Base-by-base conservation (phyloP, 305 asterid species). In the Plantago lanceolata region DNA sequence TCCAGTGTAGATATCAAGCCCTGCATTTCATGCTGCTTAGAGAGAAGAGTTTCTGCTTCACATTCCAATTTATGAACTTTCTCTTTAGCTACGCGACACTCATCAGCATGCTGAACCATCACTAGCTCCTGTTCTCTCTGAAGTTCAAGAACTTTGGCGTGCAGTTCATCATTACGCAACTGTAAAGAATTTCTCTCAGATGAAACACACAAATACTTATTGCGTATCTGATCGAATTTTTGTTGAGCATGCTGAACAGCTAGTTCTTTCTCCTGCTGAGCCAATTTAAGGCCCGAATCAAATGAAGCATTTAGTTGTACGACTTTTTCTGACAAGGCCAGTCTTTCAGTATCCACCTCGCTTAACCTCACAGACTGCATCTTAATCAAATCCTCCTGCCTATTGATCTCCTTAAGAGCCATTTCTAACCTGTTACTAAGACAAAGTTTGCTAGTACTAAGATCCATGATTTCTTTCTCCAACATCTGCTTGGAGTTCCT, bases 31-130 rank as follows among this genome's bases (percentile, higher is more conserved):
- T 63, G 76, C 77, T 80, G 89, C 80, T 84, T 80, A 49, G 84
- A 82, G 66, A 76, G 74, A 68, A 83, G 89, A 68, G 58, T 66
- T 75, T 81, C 83, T 55, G 68, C 83, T 77, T 88, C 96, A 75
- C 84, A 80, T 70, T 86, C 88, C 78, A 86, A 76, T 67, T 83
- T 88, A 71, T 68, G 76, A 52, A 83, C 82, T 71, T 73, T 84
- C 74, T 81, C 93, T 80, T 90, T 96, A 56, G 88, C 84, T 74
- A 88, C 73, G 61, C 75, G 87, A 71, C 95, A 85, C 79, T 94
- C 96, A 78, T 88, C 96, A 49, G 88, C 96, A 70, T 94, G 96
- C 81, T 90, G 96, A 72, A 86, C 96, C 95, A 86, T 84, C 49
- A 88, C 64, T 67, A 73, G 81, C 76, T 90, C 95, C 72, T 83